A percentile compares a stretch with the other conserved stretches of the same genome.
Evolutionary conservation across 352 stramenopile genomes (phyloP).

Genomic region (Phytophthora sansomeana): DNA sequence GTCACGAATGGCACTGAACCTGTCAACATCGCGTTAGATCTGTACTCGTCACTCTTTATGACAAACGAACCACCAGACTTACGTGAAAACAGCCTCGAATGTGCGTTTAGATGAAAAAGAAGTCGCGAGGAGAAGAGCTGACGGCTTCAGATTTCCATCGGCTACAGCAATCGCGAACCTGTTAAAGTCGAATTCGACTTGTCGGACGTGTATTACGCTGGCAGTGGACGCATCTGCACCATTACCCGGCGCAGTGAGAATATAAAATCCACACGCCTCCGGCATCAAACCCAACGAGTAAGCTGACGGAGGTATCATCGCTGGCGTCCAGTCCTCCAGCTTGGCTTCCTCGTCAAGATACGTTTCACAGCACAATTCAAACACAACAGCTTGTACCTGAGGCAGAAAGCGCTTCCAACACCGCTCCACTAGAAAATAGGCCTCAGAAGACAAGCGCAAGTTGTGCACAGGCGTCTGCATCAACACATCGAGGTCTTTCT

Average conservation of each 20-base stretch:
- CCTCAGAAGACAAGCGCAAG: constrained; percentile 38
- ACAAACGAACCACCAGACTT: constrained; percentile 15
- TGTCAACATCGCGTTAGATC: constrained; percentile 15
- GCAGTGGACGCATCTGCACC: constrained; percentile 4
- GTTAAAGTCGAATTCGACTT: constrained; percentile 73
- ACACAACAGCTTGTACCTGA: constrained; percentile 64
- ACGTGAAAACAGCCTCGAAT: constrained; percentile 56
- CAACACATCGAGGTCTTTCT: constrained; percentile 31
- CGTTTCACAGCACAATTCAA: constrained; percentile 64
- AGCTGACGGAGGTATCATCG: constrained; percentile 16
- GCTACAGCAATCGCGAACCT: constrained; percentile 53
- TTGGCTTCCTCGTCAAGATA: constrained; percentile 54
- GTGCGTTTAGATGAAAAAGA: constrained; percentile 49
- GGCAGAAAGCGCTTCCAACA: constrained; percentile 69
- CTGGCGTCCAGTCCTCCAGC: constrained; percentile 51
- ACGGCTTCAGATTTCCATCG: constrained; percentile 60
- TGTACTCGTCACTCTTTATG: not conserved
- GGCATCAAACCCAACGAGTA: constrained; percentile 51
- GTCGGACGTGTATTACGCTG: constrained; percentile 44
- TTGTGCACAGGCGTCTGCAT: constrained; percentile 51
- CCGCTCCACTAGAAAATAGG: constrained; percentile 51
- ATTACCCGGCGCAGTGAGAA: constrained; percentile 41
- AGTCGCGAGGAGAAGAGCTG: constrained; percentile 50
- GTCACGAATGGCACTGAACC: constrained; percentile 60
- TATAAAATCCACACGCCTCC: constrained; percentile 59